These are phyloP conservation scores for Alternaria solani DNA, from an alignment of 2,329 filamentous ascomycete genomes.

Conservation along the genomic window DNA sequence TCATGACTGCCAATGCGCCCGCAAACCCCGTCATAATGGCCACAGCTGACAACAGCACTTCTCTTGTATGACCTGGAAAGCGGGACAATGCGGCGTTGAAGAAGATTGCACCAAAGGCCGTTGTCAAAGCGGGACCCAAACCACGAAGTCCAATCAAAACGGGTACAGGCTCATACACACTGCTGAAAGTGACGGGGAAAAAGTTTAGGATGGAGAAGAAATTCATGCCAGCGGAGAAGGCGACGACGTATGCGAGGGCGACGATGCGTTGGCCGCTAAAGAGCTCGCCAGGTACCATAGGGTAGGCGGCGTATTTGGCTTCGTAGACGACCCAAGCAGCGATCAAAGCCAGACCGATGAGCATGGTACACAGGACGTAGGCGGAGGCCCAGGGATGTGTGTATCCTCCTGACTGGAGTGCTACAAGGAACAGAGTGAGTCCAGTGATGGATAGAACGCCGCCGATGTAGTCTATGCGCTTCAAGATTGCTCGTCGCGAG, in stretches of 20 bases:
- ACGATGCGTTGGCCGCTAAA: not conserved
- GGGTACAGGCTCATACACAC: not conserved
- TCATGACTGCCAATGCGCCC: conserved; percentile 42
- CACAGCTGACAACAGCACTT: conserved; percentile 42
- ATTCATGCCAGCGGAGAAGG: not conserved
- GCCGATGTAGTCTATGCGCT: not conserved
- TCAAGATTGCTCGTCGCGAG: not conserved
- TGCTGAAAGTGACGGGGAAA: not conserved
- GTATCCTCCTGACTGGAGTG: conserved; percentile 52
- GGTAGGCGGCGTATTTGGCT: not conserved
- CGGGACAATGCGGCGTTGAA: conserved; percentile 41
- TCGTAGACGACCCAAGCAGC: conserved; percentile 32
- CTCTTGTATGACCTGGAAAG: conserved; percentile 34
- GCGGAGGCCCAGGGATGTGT: conserved; percentile 51
- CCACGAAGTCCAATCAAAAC: not conserved
- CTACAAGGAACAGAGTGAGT: conserved; percentile 50
- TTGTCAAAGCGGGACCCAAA: not conserved
- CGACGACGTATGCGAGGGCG: not conserved
- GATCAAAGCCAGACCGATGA: conserved; percentile 46
- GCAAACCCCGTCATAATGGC: conserved; percentile 45
- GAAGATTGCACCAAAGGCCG: conserved; percentile 13
- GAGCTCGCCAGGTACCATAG: not conserved
- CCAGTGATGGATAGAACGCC: conserved; percentile 43
- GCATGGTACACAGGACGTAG: conserved; percentile 48
- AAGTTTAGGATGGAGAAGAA: not conserved